Conservation (phyloP, 2,329 filamentous ascomycete genomes). For the Hypoxylon sp. region DNA sequence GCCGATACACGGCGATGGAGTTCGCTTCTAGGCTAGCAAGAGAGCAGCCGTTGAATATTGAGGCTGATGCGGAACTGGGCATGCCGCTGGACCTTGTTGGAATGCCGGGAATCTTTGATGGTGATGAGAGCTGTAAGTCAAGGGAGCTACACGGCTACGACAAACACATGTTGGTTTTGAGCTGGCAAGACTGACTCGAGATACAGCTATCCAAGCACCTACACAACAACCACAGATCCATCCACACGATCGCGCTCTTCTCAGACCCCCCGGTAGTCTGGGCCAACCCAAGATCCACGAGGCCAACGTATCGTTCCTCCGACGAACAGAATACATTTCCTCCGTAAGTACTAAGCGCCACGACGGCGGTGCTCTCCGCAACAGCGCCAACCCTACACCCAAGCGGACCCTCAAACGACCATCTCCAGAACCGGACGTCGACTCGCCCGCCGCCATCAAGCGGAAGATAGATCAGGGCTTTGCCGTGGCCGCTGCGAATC, state of each 20-base stretch:
- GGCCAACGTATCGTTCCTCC: slow-evolving; percentile 90
- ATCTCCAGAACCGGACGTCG: slow-evolving; percentile 72
- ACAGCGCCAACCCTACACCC: slow-evolving; percentile 59
- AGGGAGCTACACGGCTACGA: slow-evolving; percentile 29
- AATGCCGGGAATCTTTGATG: slow-evolving; percentile 94
- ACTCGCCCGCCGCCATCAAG: slow-evolving; percentile 76
- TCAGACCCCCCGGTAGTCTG: slow-evolving; percentile 86
- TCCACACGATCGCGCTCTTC: slow-evolving; percentile 85
- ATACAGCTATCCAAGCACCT: slow-evolving; percentile 83
- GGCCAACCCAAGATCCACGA: slow-evolving; percentile 85
- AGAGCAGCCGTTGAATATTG: slow-evolving; percentile 95
- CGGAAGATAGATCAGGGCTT: slow-evolving; percentile 77
- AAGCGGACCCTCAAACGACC: slow-evolving; percentile 63
- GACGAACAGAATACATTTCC: slow-evolving; percentile 95
- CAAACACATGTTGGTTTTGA: slow-evolving; percentile 3
- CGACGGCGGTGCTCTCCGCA: slow-evolving; percentile 68
- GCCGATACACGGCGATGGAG: slow-evolving; percentile 89
- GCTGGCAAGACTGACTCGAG: slow-evolving; percentile 42
- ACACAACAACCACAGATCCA: slow-evolving; percentile 80
- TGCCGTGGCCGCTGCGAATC: slow-evolving; percentile 66
- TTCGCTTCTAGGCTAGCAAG: slow-evolving; percentile 91
- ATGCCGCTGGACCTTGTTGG: slow-evolving; percentile 98
- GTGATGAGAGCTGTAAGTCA: slow-evolving; percentile 88
- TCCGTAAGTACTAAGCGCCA: slow-evolving; percentile 66
- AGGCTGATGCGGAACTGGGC: slow-evolving; percentile 96